Evolutionary conservation across 495 filamentous ascomycete genomes (phyloP).

Genomic region (Penicillium canariense): DNA sequence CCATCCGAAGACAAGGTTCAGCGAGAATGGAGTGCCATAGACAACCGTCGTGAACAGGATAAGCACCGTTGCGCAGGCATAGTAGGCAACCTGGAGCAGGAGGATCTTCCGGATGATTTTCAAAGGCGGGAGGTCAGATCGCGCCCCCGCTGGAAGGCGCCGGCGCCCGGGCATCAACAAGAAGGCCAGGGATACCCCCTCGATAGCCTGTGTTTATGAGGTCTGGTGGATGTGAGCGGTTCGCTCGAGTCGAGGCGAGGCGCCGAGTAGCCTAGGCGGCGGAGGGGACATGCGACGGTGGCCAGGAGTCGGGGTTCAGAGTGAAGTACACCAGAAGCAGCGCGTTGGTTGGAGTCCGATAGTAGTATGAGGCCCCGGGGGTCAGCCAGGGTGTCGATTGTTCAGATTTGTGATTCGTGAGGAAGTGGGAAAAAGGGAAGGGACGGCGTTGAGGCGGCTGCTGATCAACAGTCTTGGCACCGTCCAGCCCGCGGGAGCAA

Average conservation of each 20-base stretch:
- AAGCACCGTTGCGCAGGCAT: constrained; percentile 67
- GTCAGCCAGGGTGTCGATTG: not conserved
- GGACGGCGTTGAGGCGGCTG: constrained; percentile 9
- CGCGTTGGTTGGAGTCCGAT: not conserved
- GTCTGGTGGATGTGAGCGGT: constrained; percentile 7
- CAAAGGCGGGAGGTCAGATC: constrained; percentile 77
- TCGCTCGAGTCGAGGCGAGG: constrained; percentile 11
- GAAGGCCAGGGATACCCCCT: constrained; percentile 9
- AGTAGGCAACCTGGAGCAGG: constrained; percentile 81
- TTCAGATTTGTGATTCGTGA: constrained; percentile 1
- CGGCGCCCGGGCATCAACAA: constrained; percentile 70
- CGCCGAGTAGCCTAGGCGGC: not conserved
- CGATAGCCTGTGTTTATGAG: not conserved
- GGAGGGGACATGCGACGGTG: constrained; percentile 12
- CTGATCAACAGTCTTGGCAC: constrained; percentile 29
- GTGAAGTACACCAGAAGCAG: not conserved
- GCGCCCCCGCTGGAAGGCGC: constrained; percentile 74
- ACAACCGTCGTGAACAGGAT: constrained; percentile 88
- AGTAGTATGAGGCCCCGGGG: not conserved
- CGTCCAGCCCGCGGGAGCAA: constrained; percentile 20
- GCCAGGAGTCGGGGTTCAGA: not conserved
- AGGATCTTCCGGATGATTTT: constrained; percentile 86
- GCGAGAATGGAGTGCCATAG: constrained; percentile 66
- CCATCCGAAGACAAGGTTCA: constrained; percentile 79
- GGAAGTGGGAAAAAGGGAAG: constrained; percentile 2